phyloP scores from a whole-genome alignment of 2,329 filamentous ascomycete species.

The Calonectria henricotiae region DNA sequence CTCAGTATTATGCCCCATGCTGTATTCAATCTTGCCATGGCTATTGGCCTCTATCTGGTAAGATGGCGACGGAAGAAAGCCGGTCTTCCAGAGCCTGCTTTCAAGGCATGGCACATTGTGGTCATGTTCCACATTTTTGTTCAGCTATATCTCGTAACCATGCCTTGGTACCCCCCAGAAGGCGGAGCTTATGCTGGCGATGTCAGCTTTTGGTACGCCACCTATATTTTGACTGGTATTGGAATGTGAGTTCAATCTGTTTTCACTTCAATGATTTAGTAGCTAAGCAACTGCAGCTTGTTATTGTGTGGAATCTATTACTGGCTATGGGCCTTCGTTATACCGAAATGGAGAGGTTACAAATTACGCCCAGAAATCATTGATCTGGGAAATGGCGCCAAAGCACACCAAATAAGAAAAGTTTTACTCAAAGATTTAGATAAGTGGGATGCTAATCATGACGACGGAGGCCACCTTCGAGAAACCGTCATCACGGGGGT shows the following conservation, averaged over 20 bases:
- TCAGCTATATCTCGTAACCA: conserved; percentile 70
- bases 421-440: not conserved
- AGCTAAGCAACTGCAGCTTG: not conserved
- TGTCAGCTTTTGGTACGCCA: conserved; percentile 78
- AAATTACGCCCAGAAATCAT: conserved; percentile 21
- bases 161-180: conserved; percentile 78
- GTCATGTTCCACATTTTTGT: conserved; percentile 27
- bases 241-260: conserved; percentile 21
- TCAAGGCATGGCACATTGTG: conserved; percentile 21
- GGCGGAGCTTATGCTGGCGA: conserved; percentile 72
- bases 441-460: conserved; percentile 23
- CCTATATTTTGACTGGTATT: conserved; percentile 22
- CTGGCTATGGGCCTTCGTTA: conserved; percentile 20
- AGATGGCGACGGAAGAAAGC: conserved; percentile 27
- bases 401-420: conserved; percentile 23
- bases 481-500: not conserved
- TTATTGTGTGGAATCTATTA: conserved; percentile 26
- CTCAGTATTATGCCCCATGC: conserved; percentile 17
- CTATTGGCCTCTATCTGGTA: conserved; percentile 25
- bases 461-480: conserved; percentile 7
- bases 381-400: conserved; percentile 9
- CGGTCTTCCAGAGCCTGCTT: conserved; percentile 17
- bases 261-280: not conserved
- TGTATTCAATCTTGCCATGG: conserved; percentile 25
- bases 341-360: conserved; percentile 26